Conservation (phyloP, 139 green algal genomes). For the Microglena sp. region DNA sequence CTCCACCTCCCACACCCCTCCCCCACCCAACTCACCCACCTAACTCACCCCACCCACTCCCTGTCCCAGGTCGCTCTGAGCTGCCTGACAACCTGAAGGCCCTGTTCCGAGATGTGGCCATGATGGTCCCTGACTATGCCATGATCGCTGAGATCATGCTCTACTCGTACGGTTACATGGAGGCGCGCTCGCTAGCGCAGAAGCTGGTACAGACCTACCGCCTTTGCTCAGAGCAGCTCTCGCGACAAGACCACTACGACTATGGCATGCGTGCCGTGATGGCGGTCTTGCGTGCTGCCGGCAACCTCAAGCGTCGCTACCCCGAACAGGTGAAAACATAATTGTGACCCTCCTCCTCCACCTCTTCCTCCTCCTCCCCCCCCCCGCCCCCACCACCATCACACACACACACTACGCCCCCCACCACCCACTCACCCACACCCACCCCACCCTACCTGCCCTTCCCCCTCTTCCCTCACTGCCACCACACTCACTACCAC, state of each 20-base stretch:
- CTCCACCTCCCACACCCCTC: no score
- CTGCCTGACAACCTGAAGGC: slow-evolving; percentile 71
- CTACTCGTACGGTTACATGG: slow-evolving; percentile 55
- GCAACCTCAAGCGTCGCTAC: slow-evolving; percentile 37
- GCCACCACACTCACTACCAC: background rate
- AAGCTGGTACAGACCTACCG: slow-evolving; percentile 75
- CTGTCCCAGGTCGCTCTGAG: slow-evolving; percentile 64
- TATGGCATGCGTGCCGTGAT: slow-evolving; percentile 57
- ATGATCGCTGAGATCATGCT: slow-evolving; percentile 75
- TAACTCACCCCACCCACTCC: no score
- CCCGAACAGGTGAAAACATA: slow-evolving; percentile 3
- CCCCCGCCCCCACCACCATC: no score
- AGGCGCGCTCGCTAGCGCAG: slow-evolving; percentile 46
- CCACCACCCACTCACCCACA: no score
- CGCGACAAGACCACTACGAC: slow-evolving; percentile 66
- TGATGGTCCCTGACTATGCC: slow-evolving; percentile 74
- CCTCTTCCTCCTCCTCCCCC: no score
- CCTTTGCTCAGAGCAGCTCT: slow-evolving; percentile 69
- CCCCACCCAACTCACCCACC: no score
- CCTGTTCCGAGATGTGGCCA: slow-evolving; percentile 49
- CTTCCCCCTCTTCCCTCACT: background rate
- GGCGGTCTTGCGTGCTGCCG: slow-evolving; percentile 57
- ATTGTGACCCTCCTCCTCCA: background rate
- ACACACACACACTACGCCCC: no score
- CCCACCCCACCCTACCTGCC: no score